Evolutionary conservation across 768 basidiomycete genomes (phyloP), one percentile per base, ranked within the genome.

Genomic region (Chalciporus chontae): DNA sequence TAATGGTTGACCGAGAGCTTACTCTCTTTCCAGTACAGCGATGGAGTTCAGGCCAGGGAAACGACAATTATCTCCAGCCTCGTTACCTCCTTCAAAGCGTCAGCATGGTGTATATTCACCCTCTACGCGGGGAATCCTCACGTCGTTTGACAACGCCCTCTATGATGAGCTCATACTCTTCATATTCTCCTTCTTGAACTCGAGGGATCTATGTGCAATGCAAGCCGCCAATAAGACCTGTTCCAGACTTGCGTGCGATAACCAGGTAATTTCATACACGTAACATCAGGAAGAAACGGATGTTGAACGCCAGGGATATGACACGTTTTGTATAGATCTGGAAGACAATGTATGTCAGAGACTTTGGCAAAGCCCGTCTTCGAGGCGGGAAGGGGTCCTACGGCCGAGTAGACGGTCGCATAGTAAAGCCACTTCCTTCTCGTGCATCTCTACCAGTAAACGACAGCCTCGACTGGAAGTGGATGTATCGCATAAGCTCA

Each of bases 401-500:
- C 50, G 72, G 72, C 8, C 71, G 79, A 42, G 65, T 68, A 6
- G 82, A 87, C 59, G 82, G 81, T 5, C 72, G 81, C 50, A 76
- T 81, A 61, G 66, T 83, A 19, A 81, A 73, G 58, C 72, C 77
- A 2, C 69, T 90, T 24, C 87, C 86, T 10, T 74, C 73, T 23
- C 68, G 83, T 62, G 77, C 71, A 5, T 54, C 55, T 26, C 36
- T 48, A 37, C 54, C 69, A 51, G 58, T 60, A 26, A 69, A 72
- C 17, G 61, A 69, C 17, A 63, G 67, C 31, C 63, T 71, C 26
- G 79, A 88, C 61, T 91, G 88, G 88, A 90, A 87, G 66, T 86
- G 80, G 79, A 89, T 90, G 87, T 90, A 89, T 66, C 77, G 86
- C 48, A 85, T 90, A 54, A 88, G 85, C 57, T 81, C 81, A 14